Conservation (phyloP, 768 basidiomycete genomes). For the Cyathus striatus region DNA sequence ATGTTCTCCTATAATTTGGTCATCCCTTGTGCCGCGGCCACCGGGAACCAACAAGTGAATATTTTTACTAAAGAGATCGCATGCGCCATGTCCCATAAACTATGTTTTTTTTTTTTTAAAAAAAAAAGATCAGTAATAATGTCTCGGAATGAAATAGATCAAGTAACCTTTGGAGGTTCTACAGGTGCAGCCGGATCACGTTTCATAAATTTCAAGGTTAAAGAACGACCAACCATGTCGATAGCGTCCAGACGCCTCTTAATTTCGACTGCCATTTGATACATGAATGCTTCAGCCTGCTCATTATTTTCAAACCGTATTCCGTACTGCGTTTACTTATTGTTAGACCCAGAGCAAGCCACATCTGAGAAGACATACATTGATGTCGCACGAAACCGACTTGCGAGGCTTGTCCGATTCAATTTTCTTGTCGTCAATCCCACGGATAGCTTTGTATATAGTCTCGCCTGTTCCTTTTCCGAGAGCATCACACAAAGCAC, state of each 20-base stretch:
- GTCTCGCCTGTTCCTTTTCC: constrained; percentile 83
- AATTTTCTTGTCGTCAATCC: constrained; percentile 75
- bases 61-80: constrained; percentile 79
- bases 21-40: constrained; percentile 71
- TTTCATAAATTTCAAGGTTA: constrained; percentile 88
- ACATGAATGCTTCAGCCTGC: constrained; percentile 77
- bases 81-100: constrained; percentile 91
- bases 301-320: constrained; percentile 85
- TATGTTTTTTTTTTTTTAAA: too few relatives aligned
- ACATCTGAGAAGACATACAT: constrained; percentile 46
- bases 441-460: constrained; percentile 77
- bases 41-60: constrained; percentile 49
- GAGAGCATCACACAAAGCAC: constrained; percentile 60
- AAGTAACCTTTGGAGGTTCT: constrained; percentile 86
- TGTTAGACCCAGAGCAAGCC: not conserved
- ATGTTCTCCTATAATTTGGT: constrained; percentile 64
- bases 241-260: constrained; percentile 63
- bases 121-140: too few relatives aligned
- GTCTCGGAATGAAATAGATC: too few relatives aligned
- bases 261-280: constrained; percentile 75
- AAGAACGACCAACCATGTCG: constrained; percentile 62
- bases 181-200: constrained; percentile 81
- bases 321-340: constrained; percentile 61
- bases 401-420: constrained; percentile 85
- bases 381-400: constrained; percentile 92